These are phyloP conservation scores for Sugiyamaella mastotermitis DNA, from an alignment of 805 yeast species.

Conservation along the genomic window DNA sequence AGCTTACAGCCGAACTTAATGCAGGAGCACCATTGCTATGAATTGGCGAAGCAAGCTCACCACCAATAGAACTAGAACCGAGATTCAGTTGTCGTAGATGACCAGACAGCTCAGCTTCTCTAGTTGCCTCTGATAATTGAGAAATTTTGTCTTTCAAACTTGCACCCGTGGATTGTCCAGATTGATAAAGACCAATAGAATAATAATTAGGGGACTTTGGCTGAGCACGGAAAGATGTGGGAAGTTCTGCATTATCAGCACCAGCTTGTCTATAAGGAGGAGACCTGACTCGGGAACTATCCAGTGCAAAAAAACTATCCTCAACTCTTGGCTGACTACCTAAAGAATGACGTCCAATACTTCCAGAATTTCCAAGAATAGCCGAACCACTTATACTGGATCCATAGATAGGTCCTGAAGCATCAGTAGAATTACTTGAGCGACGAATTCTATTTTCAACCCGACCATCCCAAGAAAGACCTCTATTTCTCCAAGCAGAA, in stretches of 20 bases:
- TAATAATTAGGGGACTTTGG: background rate
- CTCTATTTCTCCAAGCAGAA: constrained; percentile 1
- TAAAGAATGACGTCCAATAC: background rate
- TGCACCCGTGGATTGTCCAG: background rate
- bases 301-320: background rate
- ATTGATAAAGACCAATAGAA: background rate
- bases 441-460: background rate
- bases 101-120: constrained; percentile 26
- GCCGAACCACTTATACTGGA: background rate
- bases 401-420: background rate
- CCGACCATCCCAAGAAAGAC: constrained; percentile 1
- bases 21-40: too few species aligned
- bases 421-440: background rate
- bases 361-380: background rate
- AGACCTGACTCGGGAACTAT: background rate
- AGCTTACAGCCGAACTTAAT: constrained; percentile 11
- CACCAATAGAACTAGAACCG: background rate
- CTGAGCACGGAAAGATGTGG: background rate
- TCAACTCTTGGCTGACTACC: background rate
- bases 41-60: background rate
- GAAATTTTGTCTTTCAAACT: constrained; percentile 18
- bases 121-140: constrained; percentile 27
- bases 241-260: background rate
- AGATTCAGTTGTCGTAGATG: background rate
- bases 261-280: background rate